Conservation (phyloP, 345 rosid genomes). For the Rubroshorea leprosula region DNA sequence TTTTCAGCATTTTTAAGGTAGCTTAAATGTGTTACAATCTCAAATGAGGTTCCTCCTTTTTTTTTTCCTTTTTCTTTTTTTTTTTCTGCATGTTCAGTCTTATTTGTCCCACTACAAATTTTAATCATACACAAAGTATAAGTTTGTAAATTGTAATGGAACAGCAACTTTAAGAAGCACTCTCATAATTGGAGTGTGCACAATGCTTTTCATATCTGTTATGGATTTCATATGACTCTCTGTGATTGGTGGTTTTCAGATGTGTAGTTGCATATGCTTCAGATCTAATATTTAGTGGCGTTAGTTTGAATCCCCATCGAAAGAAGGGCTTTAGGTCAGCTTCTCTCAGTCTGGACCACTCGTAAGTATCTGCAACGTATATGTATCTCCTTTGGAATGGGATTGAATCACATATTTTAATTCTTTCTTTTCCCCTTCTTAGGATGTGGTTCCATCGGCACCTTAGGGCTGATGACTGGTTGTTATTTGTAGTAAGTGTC, state of each 20-base stretch:
- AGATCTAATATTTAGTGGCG: slow-evolving; percentile 68
- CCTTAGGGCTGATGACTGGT: slow-evolving; percentile 90
- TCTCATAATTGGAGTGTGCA: background rate
- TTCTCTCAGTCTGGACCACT: slow-evolving; percentile 84
- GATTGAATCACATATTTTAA: background rate
- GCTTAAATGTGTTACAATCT: too few relatives aligned
- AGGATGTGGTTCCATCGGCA: slow-evolving; percentile 96
- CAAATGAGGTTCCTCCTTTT: background rate
- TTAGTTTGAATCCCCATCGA: slow-evolving; percentile 88
- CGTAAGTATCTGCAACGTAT: slow-evolving; percentile 48
- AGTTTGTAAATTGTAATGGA: background rate
- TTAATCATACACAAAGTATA: too few relatives aligned
- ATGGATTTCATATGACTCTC: background rate
- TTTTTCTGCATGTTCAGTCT: slow-evolving; percentile 6
- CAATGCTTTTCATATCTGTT: slow-evolving; percentile 4
- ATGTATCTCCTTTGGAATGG: background rate
- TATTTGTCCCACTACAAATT: too few relatives aligned
- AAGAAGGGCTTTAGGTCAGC: slow-evolving; percentile 48
- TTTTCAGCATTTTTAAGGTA: too few relatives aligned
- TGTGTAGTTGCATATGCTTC: slow-evolving; percentile 92
- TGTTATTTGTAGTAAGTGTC: slow-evolving; percentile 63
- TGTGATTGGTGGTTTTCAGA: slow-evolving; percentile 35
- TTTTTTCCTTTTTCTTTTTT: background rate
- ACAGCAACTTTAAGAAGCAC: background rate
- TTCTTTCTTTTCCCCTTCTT: slow-evolving; percentile 5